Evolutionary conservation across 768 basidiomycete genomes (phyloP), one percentile per base, ranked within the genome.

Genomic region (Termitomyces eurrhizus): DNA sequence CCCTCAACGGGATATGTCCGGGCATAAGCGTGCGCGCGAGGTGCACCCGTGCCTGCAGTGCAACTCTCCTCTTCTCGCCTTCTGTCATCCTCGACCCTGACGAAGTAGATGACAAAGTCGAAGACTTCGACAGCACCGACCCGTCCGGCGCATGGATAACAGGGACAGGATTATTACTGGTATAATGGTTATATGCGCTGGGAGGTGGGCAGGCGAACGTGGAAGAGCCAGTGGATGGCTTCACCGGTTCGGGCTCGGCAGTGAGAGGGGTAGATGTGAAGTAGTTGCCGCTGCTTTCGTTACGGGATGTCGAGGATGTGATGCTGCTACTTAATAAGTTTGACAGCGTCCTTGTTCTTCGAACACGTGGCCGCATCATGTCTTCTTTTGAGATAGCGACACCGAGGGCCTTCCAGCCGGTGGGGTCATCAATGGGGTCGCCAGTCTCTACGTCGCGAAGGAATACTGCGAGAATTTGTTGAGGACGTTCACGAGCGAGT

Each of bases 391-490:
- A 68, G 7, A 70, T 69, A 35, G 73, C 63, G 13, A 69, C 67
- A 32, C 69, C 72, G 36, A 75, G 64, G 9, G 71, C 69, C 37
- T 71, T 75, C 74, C 67, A 71, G 14, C 89, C 90, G 0, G 84
- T 90, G 0, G 90, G 89, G 64, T 92, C 88, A 2, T 81, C 80
- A 7, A 90, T 72, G 0, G 78, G 73, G 3, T 76, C 74, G 13
- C 65, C 69, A 3, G 71, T 64, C 48, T 79, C 77, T 14, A 88
- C 90, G 66, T 96, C 91, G 24, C 96, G 83, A 46, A 98, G 85
- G 73, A 93, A 92, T 39, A 98, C 84, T 3, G 79, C 93, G 4
- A 88, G 74, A 41, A 98, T 80, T 67, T 92, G 90, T 4, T 76
- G 64, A 0, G 89, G 85, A 12, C 86, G 78, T 58, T 92, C 87